These are phyloP conservation scores for Alloteropsis angusta DNA, from an alignment of 202 grass and related monocot genomes.

Conservation along the genomic window DNA sequence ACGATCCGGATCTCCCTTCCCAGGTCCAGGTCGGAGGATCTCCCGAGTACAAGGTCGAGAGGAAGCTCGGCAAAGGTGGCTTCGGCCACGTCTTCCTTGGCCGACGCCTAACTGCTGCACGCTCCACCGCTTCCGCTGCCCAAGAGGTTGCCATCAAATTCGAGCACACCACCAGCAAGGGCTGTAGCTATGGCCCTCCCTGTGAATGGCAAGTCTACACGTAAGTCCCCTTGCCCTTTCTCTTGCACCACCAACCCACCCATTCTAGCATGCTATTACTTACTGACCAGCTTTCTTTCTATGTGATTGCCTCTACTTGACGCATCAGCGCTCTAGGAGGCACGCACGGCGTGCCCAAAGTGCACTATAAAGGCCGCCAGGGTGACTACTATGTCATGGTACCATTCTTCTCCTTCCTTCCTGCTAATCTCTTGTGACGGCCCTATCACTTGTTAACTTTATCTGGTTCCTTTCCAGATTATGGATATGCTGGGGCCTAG, in stretches of 20 bases:
- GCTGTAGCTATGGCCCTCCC: conserved; percentile 63
- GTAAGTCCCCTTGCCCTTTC: conserved; percentile 17
- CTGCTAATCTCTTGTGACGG: not conserved
- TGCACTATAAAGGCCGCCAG: conserved; percentile 80
- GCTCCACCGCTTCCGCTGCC: conserved; percentile 35
- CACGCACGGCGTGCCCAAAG: conserved; percentile 55
- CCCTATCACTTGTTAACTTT: not conserved
- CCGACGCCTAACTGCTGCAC: conserved; percentile 38
- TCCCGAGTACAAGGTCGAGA: conserved; percentile 62
- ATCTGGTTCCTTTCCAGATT: conserved; percentile 32
- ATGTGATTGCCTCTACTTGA: not conserved
- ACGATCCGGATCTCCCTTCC: not conserved
- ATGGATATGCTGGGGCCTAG: conserved; percentile 87
- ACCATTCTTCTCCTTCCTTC: conserved; percentile 16
- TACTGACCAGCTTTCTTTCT: not conserved
- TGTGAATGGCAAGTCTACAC: conserved; percentile 68
- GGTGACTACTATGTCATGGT: conserved; percentile 82
- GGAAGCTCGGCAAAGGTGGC: conserved; percentile 77
- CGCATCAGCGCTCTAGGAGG: conserved; percentile 54
- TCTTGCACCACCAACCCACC: not conserved
- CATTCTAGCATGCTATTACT: not conserved
- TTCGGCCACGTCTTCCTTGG: conserved; percentile 84
- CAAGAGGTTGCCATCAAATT: conserved; percentile 81
- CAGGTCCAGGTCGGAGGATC: conserved; percentile 81
- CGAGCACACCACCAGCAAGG: conserved; percentile 69